Evolutionary conservation across 2,329 filamentous ascomycete genomes (phyloP).

Genomic region (Aspergillus tamarii): DNA sequence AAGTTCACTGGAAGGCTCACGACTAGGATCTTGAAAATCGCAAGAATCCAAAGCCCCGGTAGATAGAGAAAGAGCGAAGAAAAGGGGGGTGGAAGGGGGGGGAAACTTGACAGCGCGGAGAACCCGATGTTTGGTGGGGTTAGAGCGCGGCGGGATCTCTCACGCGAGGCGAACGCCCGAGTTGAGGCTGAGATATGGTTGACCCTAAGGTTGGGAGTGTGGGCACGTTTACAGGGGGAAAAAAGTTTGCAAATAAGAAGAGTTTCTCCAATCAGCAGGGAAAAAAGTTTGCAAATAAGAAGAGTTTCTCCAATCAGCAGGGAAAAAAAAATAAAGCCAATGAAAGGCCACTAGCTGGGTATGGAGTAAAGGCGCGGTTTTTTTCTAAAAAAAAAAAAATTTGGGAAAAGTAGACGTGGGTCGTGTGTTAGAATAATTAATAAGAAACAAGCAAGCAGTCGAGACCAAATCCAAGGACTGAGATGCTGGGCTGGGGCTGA

Average conservation of each 20-base stretch:
- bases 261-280: neutral
- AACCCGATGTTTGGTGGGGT: slow-evolving; percentile 25
- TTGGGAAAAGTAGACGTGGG: slow-evolving; percentile 2
- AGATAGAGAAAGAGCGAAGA: slow-evolving; percentile 14
- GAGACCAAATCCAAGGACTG: neutral
- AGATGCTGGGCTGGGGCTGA: neutral
- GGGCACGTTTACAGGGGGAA: neutral
- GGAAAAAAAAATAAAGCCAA: neutral
- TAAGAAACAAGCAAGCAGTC: neutral
- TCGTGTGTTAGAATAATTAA: slow-evolving; percentile 9
- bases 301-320: neutral
- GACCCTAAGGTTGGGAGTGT: neutral
- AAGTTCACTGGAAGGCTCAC: slow-evolving; percentile 9
- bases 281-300: neutral
- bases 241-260: neutral
- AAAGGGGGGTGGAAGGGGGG: slow-evolving; percentile 5
- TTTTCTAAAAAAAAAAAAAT: neutral
- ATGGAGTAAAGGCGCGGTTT: neutral
- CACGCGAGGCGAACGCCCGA: slow-evolving; percentile 18
- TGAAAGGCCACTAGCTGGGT: neutral
- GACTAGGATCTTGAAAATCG: slow-evolving; percentile 16
- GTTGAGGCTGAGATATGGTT: slow-evolving; percentile 5
- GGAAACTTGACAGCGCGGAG: slow-evolving; percentile 15
- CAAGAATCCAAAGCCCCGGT: slow-evolving; percentile 18
- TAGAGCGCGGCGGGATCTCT: slow-evolving; percentile 24